Percentiles rank a stretch among this genome's conserved stretches.
phyloP scores from a whole-genome alignment of 164 flowering plant genomes.

The Magnolia officinalis region DNA sequence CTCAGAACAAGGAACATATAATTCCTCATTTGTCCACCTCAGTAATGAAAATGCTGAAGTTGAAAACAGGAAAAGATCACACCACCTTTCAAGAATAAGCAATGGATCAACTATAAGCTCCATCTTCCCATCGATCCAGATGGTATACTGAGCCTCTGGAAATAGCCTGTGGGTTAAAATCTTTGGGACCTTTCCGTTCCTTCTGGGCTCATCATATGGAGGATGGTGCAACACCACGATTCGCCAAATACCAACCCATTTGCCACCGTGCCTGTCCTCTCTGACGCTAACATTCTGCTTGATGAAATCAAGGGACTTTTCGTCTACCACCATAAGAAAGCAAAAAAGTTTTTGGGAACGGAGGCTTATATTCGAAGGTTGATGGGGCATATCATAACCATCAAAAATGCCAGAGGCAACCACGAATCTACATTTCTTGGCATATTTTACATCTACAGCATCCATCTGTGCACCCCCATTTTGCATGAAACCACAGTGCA shows the following conservation, averaged over 20 bases:
- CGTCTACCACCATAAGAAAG: constrained; percentile 96
- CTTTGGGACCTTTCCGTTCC: constrained; percentile 98
- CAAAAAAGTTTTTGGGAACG: constrained; percentile 85
- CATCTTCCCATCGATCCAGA: constrained; percentile 99
- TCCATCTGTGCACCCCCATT: constrained; percentile 92
- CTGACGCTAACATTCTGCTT: constrained; percentile 58
- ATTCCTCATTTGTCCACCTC: too few relatives aligned
- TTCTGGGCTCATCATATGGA: constrained; percentile 95
- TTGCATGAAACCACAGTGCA: constrained; percentile 87
- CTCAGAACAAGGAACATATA: too few relatives aligned
- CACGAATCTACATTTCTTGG: constrained; percentile 70
- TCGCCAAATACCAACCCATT: constrained; percentile 97
- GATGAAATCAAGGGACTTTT: constrained; percentile 65
- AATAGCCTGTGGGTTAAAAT: constrained; percentile 87
- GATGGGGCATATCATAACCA: constrained; percentile 94
- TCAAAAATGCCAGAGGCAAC: constrained; percentile 99
- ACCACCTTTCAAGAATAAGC: constrained; percentile 79
- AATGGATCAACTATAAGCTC: constrained; percentile 92
- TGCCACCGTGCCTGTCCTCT: constrained; percentile 61
- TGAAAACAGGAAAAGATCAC: background rate
- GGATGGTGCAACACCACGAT: constrained; percentile 61
- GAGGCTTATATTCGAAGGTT: constrained; percentile 76
- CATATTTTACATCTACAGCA: constrained; percentile 58
- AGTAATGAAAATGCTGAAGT: too few relatives aligned
- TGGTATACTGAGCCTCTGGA: constrained; percentile 89